Evolutionary conservation across 2,329 filamentous ascomycete species (phyloP), one percentile per base, ranked within the genome.

Genomic region (Dothistroma septosporum): DNA sequence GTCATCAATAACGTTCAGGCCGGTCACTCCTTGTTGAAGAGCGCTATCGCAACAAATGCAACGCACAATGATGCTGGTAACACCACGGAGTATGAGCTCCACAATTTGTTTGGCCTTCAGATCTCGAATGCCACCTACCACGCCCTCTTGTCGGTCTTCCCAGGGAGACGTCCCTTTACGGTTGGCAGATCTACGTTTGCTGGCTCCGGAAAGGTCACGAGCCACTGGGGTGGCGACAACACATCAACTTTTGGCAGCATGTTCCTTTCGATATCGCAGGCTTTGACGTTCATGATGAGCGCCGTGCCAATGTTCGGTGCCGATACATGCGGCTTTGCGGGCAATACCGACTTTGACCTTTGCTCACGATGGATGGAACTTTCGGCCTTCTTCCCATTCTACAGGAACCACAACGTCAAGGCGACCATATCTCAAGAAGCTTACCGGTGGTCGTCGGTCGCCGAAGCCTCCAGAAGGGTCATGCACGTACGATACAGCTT

Each of bases 361-460:
- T 72, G 70, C 52, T 48, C 61, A 16, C 64, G 70, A 6, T 72
- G 70, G 70, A 66, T 68, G 60, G 57, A 65, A 53, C 59, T 71
- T 4, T 83, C 80, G 1, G 87, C 87, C 11, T 91, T 91, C 78
- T 89, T 90, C 76, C 87, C 87, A 9, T 90, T 91, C 75, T 91
- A 90, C 75, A 80, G 87, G 28, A 90, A 90, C 74, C 88, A 91
- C 76, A 89, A 90, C 68, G 76, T 76, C 8, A 75, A 87, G 3
- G 80, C 78, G 1, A 81, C 83, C 11, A 78, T 78, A 41, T 69
- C 80, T 0, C 88, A 91, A 71, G 88, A 91, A 73, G 86, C 87
- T 0, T 91, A 88, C 69, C 50, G 71, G 14, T 91, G 88, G 88
- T 76, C 78, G 1, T 80, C 80, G 1, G 88, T 90, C 0, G 81